Percentiles rank a stretch among this genome's conserved stretches.
Evolutionary conservation across 2,329 filamentous ascomycete genomes (phyloP).

Genomic region (Hymenotorrendiella dingleyae): DNA sequence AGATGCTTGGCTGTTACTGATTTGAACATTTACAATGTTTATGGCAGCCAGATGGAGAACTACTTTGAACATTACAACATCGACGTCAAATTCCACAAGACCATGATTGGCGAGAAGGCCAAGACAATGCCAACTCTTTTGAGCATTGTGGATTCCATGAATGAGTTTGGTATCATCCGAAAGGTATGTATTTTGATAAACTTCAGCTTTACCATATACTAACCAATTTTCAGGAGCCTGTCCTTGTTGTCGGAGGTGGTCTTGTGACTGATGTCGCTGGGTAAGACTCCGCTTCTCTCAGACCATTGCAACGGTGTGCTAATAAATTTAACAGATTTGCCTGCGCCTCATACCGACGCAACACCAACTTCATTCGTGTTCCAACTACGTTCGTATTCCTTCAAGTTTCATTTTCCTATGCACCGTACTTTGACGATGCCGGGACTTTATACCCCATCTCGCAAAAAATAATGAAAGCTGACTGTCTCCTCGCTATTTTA

Average conservation of each 20-base stretch:
- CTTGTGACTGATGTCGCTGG: conserved; percentile 70
- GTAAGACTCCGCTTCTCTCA: conserved; percentile 38
- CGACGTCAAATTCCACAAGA: conserved; percentile 61
- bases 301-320: too few relatives aligned
- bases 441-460: too few relatives aligned
- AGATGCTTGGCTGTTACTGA: conserved; percentile 65
- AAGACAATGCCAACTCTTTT: conserved; percentile 67
- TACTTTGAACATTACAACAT: conserved; percentile 63
- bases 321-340: conserved; percentile 47
- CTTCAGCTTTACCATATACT: background rate
- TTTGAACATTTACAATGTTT: conserved; percentile 63
- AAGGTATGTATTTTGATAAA: conserved; percentile 38
- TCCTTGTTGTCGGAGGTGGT: conserved; percentile 61
- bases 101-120: conserved; percentile 69
- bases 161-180: conserved; percentile 62
- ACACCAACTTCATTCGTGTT: conserved; percentile 68
- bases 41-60: conserved; percentile 57
- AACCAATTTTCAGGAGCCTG: conserved; percentile 45
- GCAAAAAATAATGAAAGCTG: too few relatives aligned
- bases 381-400: too few relatives aligned
- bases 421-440: too few relatives aligned
- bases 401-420: too few relatives aligned
- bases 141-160: conserved; percentile 69
- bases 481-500: too few relatives aligned
- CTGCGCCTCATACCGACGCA: conserved; percentile 65